These are phyloP conservation scores for Lepraria neglecta DNA, from an alignment of 495 filamentous ascomycete species.

Conservation along the genomic window DNA sequence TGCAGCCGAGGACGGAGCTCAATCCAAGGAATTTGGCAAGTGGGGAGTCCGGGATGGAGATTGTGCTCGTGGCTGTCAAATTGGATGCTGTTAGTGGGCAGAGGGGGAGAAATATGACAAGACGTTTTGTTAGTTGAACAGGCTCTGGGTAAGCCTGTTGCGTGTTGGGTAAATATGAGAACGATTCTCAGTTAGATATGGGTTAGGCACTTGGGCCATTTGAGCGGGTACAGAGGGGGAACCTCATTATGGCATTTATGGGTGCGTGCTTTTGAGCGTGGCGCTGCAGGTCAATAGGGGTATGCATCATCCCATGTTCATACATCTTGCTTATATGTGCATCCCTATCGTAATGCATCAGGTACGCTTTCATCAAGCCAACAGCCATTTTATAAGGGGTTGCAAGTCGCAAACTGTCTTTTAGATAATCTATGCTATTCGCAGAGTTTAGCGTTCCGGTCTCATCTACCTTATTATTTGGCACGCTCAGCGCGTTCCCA, in stretches of 20 bases:
- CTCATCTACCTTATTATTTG: too few relatives aligned
- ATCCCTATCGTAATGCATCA: too few relatives aligned
- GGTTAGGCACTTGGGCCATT: not conserved
- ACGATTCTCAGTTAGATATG: too few relatives aligned
- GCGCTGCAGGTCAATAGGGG: not conserved
- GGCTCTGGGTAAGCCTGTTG: not conserved
- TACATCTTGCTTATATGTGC: too few relatives aligned
- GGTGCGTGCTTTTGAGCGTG: constrained; percentile 2
- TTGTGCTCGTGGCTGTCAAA: constrained; percentile 73
- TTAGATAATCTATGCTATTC: too few relatives aligned
- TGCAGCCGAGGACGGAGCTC: constrained; percentile 43
- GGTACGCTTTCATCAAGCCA: too few relatives aligned
- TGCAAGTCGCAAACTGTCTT: too few relatives aligned
- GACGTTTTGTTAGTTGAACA: constrained; percentile 55
- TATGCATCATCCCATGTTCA: too few relatives aligned
- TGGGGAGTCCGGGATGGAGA: constrained; percentile 41
- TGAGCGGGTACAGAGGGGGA: not conserved
- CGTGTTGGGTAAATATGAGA: not conserved
- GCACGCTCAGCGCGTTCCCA: too few relatives aligned
- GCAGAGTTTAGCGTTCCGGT: too few relatives aligned
- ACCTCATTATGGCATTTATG: not conserved
- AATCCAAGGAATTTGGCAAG: constrained; percentile 9
- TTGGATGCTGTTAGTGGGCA: constrained; percentile 68
- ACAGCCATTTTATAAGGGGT: too few relatives aligned
- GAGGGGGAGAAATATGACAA: constrained; percentile 57